Evolutionary conservation across 306 rosid species (phyloP).

Genomic region (Quercus rubra): DNA sequence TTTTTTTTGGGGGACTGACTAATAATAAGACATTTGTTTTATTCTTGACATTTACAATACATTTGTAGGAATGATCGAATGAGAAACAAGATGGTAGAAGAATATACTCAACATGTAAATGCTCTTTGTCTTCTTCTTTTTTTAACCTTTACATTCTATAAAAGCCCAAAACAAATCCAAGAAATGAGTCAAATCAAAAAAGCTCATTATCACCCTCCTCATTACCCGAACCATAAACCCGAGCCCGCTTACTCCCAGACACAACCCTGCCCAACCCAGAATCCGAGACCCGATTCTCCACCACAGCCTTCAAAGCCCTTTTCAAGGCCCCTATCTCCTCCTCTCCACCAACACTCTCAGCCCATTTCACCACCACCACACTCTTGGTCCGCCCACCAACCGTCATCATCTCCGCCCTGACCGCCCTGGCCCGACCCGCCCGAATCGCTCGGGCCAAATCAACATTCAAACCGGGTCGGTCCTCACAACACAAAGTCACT

Average conservation of each 20-base stretch:
- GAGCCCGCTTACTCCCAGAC: conserved; percentile 54
- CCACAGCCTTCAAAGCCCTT: conserved; percentile 76
- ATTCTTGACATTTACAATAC: too few relatives aligned
- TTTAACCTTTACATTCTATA: neutral
- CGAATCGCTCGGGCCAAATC: conserved; percentile 56
- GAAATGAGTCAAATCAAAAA: neutral
- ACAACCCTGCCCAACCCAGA: conserved; percentile 24
- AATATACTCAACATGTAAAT: too few relatives aligned
- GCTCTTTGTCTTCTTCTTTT: neutral
- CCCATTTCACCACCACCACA: conserved; percentile 58
- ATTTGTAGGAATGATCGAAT: too few relatives aligned
- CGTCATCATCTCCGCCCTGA: conserved; percentile 81
- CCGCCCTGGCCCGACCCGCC: conserved; percentile 47
- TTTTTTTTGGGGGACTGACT: too few relatives aligned
- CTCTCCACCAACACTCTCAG: conserved; percentile 26
- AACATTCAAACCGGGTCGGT: conserved; percentile 64
- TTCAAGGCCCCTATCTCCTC: conserved; percentile 44
- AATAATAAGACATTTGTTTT: too few relatives aligned
- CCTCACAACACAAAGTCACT: conserved; percentile 78
- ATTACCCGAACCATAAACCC: conserved; percentile 22
- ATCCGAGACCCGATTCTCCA: conserved; percentile 61
- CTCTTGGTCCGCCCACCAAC: conserved; percentile 75
- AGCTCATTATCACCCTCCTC: conserved; percentile 11
- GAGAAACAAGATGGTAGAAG: too few relatives aligned
- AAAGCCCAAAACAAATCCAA: neutral